Conservation (phyloP, 129 eudicot genomes). For the Arctium lappa region DNA sequence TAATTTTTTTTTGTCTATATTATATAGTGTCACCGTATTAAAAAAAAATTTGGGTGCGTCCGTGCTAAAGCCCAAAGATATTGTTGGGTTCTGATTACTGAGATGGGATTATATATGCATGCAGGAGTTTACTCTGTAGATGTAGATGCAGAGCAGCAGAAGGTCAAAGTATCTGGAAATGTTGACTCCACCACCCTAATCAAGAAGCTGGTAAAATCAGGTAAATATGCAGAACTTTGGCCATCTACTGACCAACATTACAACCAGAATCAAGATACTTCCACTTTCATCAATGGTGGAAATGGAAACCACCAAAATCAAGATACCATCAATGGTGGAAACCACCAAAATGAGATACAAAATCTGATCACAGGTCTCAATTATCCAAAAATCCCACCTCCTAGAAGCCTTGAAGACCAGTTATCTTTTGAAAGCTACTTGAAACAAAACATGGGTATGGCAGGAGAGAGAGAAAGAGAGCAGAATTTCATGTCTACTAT, state of each 20-base stretch:
- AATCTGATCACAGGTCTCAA: constrained; percentile 9
- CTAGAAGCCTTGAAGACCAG: constrained; percentile 28
- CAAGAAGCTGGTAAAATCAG: constrained; percentile 59
- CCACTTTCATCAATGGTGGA: constrained; percentile 13
- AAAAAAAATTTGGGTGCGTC: too few species aligned
- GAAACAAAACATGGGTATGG: constrained; percentile 34
- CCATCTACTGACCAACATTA: constrained; percentile 21
- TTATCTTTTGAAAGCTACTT: constrained; percentile 32
- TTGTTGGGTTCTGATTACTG: neutral
- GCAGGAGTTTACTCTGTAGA: constrained; percentile 68
- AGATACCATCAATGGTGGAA: constrained; percentile 4
- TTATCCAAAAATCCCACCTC: constrained; percentile 30
- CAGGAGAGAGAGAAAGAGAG: neutral
- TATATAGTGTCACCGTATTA: too few species aligned
- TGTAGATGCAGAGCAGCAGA: constrained; percentile 58
- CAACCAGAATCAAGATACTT: constrained; percentile 24
- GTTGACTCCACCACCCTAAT: constrained; percentile 56
- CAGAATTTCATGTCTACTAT: neutral
- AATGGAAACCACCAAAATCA: constrained; percentile 32
- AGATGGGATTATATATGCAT: constrained; percentile 20
- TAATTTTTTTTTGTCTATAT: too few species aligned
- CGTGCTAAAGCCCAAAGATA: neutral
- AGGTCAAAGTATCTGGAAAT: constrained; percentile 59
- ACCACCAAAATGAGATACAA: constrained; percentile 25
- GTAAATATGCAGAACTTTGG: constrained; percentile 73